A percentile compares a stretch with the other conserved stretches of the same genome.
Evolutionary conservation across 495 filamentous ascomycete genomes (phyloP).

Genomic region (Trichodelitschia bisporula): DNA sequence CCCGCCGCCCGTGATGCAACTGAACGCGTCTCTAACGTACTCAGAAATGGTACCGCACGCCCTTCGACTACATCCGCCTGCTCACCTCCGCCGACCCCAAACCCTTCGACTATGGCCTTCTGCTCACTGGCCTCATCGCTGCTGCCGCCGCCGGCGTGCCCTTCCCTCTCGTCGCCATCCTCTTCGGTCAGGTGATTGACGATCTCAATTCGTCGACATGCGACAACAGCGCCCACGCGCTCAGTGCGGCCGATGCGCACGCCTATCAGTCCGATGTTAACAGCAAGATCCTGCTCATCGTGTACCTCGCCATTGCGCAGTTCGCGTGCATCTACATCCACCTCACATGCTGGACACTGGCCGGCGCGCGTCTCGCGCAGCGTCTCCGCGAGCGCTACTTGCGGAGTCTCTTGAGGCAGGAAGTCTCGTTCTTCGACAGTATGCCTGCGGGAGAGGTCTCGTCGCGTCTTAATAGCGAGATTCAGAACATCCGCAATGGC

Average conservation of each 20-base stretch:
- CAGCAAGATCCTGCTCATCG: conserved; percentile 30
- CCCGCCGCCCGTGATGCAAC: no score
- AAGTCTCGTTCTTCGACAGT: conserved; percentile 18
- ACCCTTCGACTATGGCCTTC: no score
- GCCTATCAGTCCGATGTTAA: conserved; percentile 23
- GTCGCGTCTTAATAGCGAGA: conserved; percentile 15
- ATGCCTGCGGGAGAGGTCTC: conserved; percentile 15
- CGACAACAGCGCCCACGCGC: conserved; percentile 8
- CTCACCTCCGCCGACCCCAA: no score
- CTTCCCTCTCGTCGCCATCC: conserved; percentile 20
- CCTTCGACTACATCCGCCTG: no score
- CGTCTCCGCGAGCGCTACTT: conserved; percentile 13
- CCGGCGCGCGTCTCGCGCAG: conserved; percentile 16
- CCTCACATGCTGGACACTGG: conserved; percentile 14
- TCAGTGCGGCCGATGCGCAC: no score
- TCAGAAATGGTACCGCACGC: no score
- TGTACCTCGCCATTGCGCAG: conserved; percentile 27
- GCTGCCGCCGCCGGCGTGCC: conserved; percentile 18
- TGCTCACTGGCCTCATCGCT: conserved; percentile 11
- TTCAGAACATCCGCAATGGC: conserved; percentile 20
- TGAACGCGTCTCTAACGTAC: no score
- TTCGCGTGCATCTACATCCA: conserved; percentile 18
- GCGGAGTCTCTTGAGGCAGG: conserved; percentile 14
- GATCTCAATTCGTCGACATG: conserved; percentile 31
- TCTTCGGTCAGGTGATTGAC: conserved; percentile 20